Evolutionary conservation across 2,329 filamentous ascomycete species (phyloP), one percentile per base, ranked within the genome.

Genomic region (Penicillium sp.): DNA sequence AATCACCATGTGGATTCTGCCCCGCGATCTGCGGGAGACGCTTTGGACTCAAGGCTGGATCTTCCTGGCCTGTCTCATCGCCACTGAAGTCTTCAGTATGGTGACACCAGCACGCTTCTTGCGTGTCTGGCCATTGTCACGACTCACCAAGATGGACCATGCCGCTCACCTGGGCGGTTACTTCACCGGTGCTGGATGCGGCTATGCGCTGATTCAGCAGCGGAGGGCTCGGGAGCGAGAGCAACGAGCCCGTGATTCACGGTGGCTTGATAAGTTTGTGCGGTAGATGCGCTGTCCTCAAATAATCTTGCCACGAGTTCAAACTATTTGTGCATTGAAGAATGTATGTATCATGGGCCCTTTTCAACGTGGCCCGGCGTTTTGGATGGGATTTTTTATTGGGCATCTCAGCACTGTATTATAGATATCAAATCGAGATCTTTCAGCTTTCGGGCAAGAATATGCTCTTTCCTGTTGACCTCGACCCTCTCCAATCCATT

Each of bases 151-250:
- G 14, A 72, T 80, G 60, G 78, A 80, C 59, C 71, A 79, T 55
- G 75, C 72, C 57, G 76, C 78, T 14, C 79, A 81, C 68, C 66
- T 80, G 37, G 77, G 77, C 28, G 79, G 79, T 0, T 78, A 78
- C 61, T 63, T 76, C 5, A 67, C 72, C 6, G 79, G 79, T 45
- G 68, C 71, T 2, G 63, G 64, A 4, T 68, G 65, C 55, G 66
- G 66, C 14, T 68, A 66, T 58, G 43, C 69, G 28, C 40, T 67
- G 16, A 43, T 55, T 8, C 65, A 65, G 48, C 62, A 65, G 37
- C 66, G 25, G 57, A 61, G 49, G 52, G 55, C 55, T 4, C 45
- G 49, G 19, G 64, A 66, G 51, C 59, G 61, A 25, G 52, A 63
- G 42, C 57, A 51, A 19, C 64, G 63, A 55, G 55, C 61, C n/a